Evolutionary conservation across 495 filamentous ascomycete genomes (phyloP).

Genomic region (Penicillium parvum): DNA sequence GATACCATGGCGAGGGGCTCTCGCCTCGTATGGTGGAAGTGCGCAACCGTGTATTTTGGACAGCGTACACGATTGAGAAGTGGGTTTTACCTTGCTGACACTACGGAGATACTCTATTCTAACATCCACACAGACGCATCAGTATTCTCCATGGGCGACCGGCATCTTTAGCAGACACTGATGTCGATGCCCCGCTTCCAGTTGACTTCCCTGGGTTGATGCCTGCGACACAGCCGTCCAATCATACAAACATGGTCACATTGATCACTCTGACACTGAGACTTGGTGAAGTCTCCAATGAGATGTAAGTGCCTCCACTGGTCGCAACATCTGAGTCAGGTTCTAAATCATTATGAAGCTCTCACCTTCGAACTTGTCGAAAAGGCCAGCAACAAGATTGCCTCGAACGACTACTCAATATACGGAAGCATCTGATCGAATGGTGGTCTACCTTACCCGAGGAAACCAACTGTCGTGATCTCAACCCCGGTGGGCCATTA

Average conservation of each 20-base stretch:
- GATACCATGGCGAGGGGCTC: constrained; percentile 43
- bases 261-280: constrained; percentile 45
- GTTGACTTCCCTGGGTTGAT: constrained; percentile 40
- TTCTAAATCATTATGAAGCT: too few relatives aligned
- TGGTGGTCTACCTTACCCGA: constrained; percentile 49
- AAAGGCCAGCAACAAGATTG: constrained; percentile 43
- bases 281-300: constrained; percentile 41
- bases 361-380: constrained; percentile 34
- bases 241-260: constrained; percentile 45
- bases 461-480: constrained; percentile 39
- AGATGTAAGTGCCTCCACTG: too few relatives aligned
- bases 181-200: constrained; percentile 46
- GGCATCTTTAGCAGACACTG: constrained; percentile 38
- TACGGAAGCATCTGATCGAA: constrained; percentile 40
- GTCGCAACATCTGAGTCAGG: too few relatives aligned
- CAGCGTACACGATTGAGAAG: constrained; percentile 49
- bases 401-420: constrained; percentile 38
- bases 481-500: constrained; percentile 34
- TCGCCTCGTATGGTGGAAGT: constrained; percentile 41
- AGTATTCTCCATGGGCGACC: constrained; percentile 48
- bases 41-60: constrained; percentile 51
- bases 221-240: constrained; percentile 32
- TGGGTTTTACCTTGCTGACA: too few relatives aligned
- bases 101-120: too few relatives aligned
- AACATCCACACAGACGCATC: too few relatives aligned